A percentile compares a stretch with the other conserved stretches of the same genome.
Conservation (phyloP, 257 asterid genomes). For the Capsicum pubescens region DNA sequence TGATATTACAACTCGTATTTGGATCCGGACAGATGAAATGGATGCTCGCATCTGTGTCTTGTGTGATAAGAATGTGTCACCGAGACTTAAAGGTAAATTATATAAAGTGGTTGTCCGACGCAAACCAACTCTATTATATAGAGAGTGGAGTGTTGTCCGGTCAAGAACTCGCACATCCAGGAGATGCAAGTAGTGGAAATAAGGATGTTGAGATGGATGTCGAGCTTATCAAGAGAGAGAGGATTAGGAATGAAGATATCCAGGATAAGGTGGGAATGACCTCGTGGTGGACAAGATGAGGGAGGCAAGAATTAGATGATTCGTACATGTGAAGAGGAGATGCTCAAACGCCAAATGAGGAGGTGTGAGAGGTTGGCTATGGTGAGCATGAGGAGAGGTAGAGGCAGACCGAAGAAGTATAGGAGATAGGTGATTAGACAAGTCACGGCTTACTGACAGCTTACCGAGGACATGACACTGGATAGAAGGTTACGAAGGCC, state of each 20-base stretch:
- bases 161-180: neutral
- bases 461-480: neutral
- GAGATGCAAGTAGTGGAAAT: neutral
- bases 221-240: neutral
- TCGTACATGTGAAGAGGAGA: neutral
- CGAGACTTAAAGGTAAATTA: neutral
- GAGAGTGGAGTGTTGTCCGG: neutral
- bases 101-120: neutral
- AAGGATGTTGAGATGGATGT: neutral
- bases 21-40: too few relatives aligned
- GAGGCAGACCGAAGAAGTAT: neutral
- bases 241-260: neutral
- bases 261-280: neutral
- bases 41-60: neutral
- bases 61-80: neutral
- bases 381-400: neutral
- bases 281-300: neutral
- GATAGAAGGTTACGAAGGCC: neutral
- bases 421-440: neutral
- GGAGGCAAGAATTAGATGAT: neutral
- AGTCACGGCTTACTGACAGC: neutral
- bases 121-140: neutral
- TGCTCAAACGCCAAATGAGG: neutral
- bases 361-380: neutral
- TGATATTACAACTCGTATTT: neutral